Percentiles rank a stretch among this genome's conserved stretches.
Conservation (phyloP, 2,329 filamentous ascomycete genomes). For the Phaeosphaeriaceae sp. region DNA sequence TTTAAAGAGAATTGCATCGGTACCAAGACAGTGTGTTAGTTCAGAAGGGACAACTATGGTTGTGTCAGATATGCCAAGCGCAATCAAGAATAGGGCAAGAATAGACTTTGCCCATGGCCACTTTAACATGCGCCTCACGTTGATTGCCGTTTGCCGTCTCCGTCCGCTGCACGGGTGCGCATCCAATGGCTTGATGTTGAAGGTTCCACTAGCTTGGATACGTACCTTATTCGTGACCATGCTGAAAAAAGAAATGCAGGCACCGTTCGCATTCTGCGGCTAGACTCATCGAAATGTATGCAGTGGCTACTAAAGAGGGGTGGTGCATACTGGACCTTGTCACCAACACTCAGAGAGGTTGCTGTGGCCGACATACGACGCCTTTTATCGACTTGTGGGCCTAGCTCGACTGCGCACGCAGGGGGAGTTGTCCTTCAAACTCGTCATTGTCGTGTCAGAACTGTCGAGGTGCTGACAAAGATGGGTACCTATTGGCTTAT, state of each 20-base stretch:
- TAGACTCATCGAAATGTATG: conserved; percentile 3
- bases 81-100: too few species aligned
- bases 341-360: conserved; percentile 21
- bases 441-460: conserved; percentile 14
- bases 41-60: too few species aligned
- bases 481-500: not conserved
- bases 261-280: not conserved
- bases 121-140: conserved; percentile 15
- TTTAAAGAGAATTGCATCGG: too few species aligned
- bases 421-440: conserved; percentile 21
- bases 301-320: conserved; percentile 6
- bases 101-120: conserved; percentile 9
- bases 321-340: conserved; percentile 26
- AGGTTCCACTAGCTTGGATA: conserved; percentile 8
- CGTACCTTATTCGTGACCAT: conserved; percentile 4
- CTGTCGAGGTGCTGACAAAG: not conserved
- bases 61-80: too few species aligned
- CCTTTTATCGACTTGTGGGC: conserved; percentile 24
- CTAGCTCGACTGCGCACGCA: conserved; percentile 11
- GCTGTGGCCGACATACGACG: conserved; percentile 17
- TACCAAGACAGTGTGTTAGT: too few species aligned
- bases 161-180: not conserved
- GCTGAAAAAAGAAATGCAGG: too few species aligned
- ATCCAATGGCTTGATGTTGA: conserved; percentile 3
- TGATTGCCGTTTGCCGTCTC: conserved; percentile 14